Evolutionary conservation across 1,284 basidiomycete species (phyloP).

Genomic region (Moniliella sp.): DNA sequence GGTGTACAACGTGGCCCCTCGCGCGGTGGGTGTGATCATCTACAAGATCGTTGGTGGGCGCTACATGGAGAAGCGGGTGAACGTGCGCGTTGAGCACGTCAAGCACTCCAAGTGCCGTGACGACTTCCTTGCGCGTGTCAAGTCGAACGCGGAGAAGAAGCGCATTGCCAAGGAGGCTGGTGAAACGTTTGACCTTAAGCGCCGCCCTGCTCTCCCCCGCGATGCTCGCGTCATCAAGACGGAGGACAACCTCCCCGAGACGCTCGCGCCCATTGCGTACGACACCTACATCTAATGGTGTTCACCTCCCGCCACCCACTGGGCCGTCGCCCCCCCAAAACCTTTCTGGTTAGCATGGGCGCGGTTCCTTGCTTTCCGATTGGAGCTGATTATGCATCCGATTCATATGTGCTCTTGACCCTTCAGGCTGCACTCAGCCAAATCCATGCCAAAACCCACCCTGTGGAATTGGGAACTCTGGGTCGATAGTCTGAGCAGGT

Average conservation of each 20-base stretch:
- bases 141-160: slow-evolving; percentile 69
- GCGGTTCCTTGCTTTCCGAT: too few species aligned
- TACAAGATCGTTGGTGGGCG: slow-evolving; percentile 98
- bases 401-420: too few species aligned
- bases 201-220: slow-evolving; percentile 63
- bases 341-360: too few species aligned
- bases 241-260: slow-evolving; percentile 65
- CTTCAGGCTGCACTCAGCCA: too few species aligned
- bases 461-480: too few species aligned
- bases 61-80: slow-evolving; percentile 98
- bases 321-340: too few species aligned
- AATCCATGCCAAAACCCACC: too few species aligned
- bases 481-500: too few species aligned
- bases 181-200: slow-evolving; percentile 70
- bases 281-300: slow-evolving; percentile 34
- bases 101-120: slow-evolving; percentile 94
- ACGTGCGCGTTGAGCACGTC: slow-evolving; percentile 94
- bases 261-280: slow-evolving; percentile 67
- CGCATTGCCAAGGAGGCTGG: slow-evolving; percentile 47
- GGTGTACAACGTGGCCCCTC: slow-evolving; percentile 88
- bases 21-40: slow-evolving; percentile 83
- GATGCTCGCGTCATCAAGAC: slow-evolving; percentile 54
- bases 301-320: too few species aligned
- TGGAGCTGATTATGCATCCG: too few species aligned
- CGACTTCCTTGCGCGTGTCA: slow-evolving; percentile 90